A percentile compares a stretch with the other conserved stretches of the same genome.
phyloP scores from a whole-genome alignment of 129 eudicot genomes.

The Apium graveolens region DNA sequence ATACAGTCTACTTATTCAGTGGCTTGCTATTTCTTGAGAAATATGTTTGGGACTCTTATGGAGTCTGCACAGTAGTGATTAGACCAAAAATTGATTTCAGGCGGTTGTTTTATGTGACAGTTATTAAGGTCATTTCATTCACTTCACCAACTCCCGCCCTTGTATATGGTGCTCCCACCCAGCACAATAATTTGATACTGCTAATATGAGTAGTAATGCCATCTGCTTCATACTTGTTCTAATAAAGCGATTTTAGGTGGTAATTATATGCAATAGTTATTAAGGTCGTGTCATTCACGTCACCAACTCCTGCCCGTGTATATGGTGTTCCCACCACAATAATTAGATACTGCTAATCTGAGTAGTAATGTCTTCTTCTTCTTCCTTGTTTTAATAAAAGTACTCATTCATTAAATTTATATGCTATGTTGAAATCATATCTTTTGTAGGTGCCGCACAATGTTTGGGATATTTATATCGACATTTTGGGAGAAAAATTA shows the following conservation, averaged over 20 bases:
- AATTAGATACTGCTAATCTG: neutral
- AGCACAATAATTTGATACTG: neutral
- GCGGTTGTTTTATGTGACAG: neutral
- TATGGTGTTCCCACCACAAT: neutral
- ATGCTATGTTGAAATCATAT: constrained; percentile 5
- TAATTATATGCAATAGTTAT: neutral
- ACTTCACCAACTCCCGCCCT: neutral
- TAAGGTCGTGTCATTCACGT: neutral
- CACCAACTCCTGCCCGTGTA: neutral
- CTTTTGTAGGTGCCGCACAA: constrained; percentile 75
- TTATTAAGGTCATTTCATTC: neutral
- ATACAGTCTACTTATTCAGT: neutral
- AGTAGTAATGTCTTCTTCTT: neutral
- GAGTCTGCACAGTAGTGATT: neutral
- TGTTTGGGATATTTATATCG: constrained; percentile 89
- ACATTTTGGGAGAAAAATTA: constrained; percentile 74
- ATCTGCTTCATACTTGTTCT: neutral
- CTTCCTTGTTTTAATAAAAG: neutral
- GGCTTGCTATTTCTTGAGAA: neutral
- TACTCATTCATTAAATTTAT: neutral
- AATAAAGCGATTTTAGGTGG: neutral
- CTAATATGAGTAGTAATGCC: neutral
- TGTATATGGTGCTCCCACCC: neutral
- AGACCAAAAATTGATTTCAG: neutral
- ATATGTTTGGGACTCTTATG: neutral